Evolutionary conservation across 176 grass and related monocot species (phyloP).

Genomic region (Bromus sterilis): DNA sequence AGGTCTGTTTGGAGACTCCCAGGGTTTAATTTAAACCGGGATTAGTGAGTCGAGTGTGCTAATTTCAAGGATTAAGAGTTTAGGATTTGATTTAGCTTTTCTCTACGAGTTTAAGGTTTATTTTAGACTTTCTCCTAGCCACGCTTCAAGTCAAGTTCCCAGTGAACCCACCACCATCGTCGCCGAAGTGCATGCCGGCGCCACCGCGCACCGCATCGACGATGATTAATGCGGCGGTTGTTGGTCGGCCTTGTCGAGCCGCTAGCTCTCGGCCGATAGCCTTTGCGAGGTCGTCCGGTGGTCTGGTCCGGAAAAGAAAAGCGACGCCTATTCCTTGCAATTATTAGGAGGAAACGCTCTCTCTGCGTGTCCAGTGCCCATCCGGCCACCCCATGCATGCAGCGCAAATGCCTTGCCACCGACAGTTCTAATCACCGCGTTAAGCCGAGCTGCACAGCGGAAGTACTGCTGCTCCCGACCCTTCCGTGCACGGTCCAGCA

Average conservation of each 20-base stretch:
- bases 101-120: no score
- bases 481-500: background rate
- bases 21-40: no score
- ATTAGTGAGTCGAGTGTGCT: no score
- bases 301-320: background rate
- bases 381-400: background rate
- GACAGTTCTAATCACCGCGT: background rate
- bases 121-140: no score
- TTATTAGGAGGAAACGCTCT: constrained; percentile 9
- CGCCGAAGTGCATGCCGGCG: background rate
- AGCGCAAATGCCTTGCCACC: constrained; percentile 13
- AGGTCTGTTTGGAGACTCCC: no score
- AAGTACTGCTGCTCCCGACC: background rate
- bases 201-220: constrained; percentile 16
- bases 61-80: no score
- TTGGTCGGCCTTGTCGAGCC: constrained; percentile 31
- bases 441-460: background rate
- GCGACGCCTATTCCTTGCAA: constrained; percentile 10
- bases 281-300: constrained; percentile 9
- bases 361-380: no score
- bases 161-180: background rate
- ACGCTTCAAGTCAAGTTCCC: background rate
- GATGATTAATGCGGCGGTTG: constrained; percentile 27
- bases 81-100: no score
- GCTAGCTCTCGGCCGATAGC: background rate